Evolutionary conservation across 2,329 filamentous ascomycete genomes (phyloP), one percentile per base, ranked within the genome.

Genomic region (Fusarium pseudonygamai): DNA sequence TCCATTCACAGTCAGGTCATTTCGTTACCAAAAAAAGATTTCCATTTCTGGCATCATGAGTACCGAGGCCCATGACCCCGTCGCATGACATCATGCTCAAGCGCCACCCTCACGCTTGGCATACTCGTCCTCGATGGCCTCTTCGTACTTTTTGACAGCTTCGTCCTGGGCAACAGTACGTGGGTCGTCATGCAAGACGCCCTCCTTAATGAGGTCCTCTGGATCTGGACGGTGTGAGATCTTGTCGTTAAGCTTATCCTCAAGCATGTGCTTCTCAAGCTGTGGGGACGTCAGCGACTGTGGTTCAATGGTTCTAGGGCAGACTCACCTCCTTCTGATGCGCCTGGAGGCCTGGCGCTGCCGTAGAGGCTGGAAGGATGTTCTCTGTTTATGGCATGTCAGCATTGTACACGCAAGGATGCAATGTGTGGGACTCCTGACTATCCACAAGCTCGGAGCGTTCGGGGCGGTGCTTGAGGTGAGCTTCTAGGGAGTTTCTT

Each of bases 231-330:
- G 89, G 77, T 92, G 88, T 78, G 92, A 89, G 71, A 98, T 90
- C 82, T 95, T 95, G 79, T 97, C 94, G 82, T 97, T 96, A 71
- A 98, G 87, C 62, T 88, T 92, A 82, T 97, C 93, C 67, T 91
- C 93, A 20, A 93, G 90, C 95, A 98, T 97, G 82, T 94, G 92
- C 81, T 92, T 94, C 82, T 95, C 90, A 46, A 98, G 90, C 85
- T 89, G 32, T 32, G 42, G 53, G 67, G 56, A 42, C 43, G 64
- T 76, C 58, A 76, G 69, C 56, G 28, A 58, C 26, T 28, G 58
- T 55, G 53, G 62, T 56, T 65, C 60, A 45, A 45, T 32, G 26
- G 47, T 24, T 50, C 40, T 28, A 34, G 34, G 56, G 58, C 32
- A n/a, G 55, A 74, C 83, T 79, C 69, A 87, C 87, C 81, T 97